Conservation (phyloP, 106 monocot species). For the Acorus gramineus region DNA sequence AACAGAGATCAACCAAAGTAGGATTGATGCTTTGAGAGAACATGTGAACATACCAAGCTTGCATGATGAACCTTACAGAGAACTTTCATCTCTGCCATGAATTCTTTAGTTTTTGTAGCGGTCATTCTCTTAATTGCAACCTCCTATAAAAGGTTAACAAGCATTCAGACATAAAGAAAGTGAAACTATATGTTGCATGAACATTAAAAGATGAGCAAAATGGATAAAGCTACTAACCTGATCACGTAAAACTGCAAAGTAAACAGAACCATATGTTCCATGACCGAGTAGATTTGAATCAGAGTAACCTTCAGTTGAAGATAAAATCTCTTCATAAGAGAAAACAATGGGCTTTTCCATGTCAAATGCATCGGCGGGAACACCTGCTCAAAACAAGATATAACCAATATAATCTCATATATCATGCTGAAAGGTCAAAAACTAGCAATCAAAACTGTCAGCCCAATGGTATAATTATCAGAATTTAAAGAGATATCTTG, state of each 20-base stretch:
- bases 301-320: conserved; percentile 69
- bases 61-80: conserved; percentile 97
- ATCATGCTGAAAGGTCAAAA: not conserved
- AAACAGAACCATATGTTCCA: conserved; percentile 94
- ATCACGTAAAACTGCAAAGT: conserved; percentile 87
- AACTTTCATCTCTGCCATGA: conserved; percentile 86
- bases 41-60: conserved; percentile 56
- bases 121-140: conserved; percentile 98
- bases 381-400: conserved; percentile 30
- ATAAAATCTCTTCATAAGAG: conserved; percentile 64
- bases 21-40: not conserved
- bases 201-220: not conserved
- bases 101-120: conserved; percentile 93
- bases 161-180: not conserved
- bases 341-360: conserved; percentile 89
- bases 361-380: conserved; percentile 72
- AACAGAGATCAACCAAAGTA: too few species aligned
- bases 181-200: not conserved
- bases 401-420: not conserved
- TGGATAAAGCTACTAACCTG: conserved; percentile 41
- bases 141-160: conserved; percentile 36
- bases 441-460: not conserved
- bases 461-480: not conserved
- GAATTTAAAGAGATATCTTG: not conserved
- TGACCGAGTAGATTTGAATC: conserved; percentile 93